Evolutionary conservation across 495 filamentous ascomycete genomes (phyloP), one percentile per base, ranked within the genome.

Genomic region (Hyaloscypha hepaticicola): DNA sequence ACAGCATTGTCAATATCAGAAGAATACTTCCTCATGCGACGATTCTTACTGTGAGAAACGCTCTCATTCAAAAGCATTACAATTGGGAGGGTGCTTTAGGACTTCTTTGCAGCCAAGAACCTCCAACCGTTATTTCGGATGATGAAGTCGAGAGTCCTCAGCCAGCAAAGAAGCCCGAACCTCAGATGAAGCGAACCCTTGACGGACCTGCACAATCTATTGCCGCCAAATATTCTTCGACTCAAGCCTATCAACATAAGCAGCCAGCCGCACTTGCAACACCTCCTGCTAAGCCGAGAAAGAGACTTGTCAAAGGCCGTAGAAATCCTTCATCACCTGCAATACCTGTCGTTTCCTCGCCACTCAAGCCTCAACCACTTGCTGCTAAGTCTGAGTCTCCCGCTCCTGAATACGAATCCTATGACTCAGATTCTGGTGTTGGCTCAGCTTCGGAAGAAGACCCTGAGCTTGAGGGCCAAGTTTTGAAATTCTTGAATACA

Each of bases 401-500:
- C 11, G 85, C 86, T 3, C 5, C 31, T 34, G 56, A 65, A 22
- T 77, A 84, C 31, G 86, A 88, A 66, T 83, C 81, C 1, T 84
- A 84, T 41, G 83, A 78, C 29, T 66, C 66, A 1, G 64, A 66
- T 27, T 70, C 78, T 5, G 79, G 76, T 29, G 60, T 73, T 12
- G 74, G 66, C 16, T 71, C 76, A 58, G 78, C 76, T 21, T 38
- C 61, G 7, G 75, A 72, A n/a, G 65, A 68, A 26, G 76, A 77
- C 63, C 72, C 73, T 9, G 75, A 77, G 28, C 63, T 86, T 41
- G 84, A 89, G 25, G 62, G 60, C 6, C 84, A 83, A 55, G 85
- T 97, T 1, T 77, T 98, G 21, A 80, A 85, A 0, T 96, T 91
- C 72, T 85, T 99, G 76, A 98, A 99, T 72, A 87, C 80, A 0